Evolutionary conservation across 2,329 filamentous ascomycete genomes (phyloP).

Genomic region (Epichloe sylvatica): DNA sequence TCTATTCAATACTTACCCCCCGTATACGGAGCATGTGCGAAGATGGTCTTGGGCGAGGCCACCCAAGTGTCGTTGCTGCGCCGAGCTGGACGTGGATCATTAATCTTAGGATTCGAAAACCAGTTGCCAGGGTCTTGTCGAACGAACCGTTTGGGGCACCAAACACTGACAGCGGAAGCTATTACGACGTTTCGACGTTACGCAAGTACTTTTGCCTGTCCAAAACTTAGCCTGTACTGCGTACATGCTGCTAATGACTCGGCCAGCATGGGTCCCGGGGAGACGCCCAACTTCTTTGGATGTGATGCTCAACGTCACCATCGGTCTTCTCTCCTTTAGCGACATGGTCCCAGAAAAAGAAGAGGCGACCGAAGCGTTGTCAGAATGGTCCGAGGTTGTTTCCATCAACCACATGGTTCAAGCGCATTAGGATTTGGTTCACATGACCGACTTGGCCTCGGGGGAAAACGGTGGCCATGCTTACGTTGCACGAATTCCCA

Average conservation of each 20-base stretch:
- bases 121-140: background rate
- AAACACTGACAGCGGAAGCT: conserved; percentile 3
- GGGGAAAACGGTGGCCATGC: background rate
- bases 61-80: background rate
- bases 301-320: background rate
- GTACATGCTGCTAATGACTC: background rate
- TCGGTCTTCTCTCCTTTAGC: background rate
- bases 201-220: background rate
- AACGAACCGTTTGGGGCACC: background rate
- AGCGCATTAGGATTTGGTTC: background rate
- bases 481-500: background rate
- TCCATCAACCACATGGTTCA: background rate
- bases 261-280: background rate
- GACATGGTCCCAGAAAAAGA: background rate
- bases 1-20: background rate
- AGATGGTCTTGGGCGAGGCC: background rate
- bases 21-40: too few species aligned
- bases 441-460: background rate
- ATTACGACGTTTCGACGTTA: conserved; percentile 2
- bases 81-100: background rate
- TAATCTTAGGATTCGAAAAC: background rate
- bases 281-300: background rate
- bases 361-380: background rate
- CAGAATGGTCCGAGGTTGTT: background rate
- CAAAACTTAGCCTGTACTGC: background rate